A percentile compares a stretch with the other conserved stretches of the same genome.
phyloP scores from a whole-genome alignment of 495 filamentous ascomycete genomes.

The Penicillium fimorum region DNA sequence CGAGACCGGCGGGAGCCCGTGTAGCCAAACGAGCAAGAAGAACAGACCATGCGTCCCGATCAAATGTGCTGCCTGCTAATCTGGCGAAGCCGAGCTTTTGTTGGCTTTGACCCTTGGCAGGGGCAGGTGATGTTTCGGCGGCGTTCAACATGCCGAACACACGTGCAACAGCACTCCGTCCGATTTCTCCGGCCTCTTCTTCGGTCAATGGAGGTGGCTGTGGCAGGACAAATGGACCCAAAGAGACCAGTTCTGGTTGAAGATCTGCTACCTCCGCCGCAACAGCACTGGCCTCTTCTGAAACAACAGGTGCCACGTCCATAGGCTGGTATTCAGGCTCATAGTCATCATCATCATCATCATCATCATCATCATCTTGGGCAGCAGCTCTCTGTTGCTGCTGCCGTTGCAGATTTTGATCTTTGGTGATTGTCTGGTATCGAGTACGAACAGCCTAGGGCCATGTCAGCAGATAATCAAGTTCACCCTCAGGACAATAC shows the following conservation, averaged over 20 bases:
- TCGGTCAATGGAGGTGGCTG: conserved; percentile 70
- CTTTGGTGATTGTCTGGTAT: conserved; percentile 44
- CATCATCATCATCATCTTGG: conserved; percentile 86
- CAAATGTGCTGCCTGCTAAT: conserved; percentile 79
- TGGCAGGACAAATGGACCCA: conserved; percentile 74
- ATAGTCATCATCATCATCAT: conserved; percentile 89
- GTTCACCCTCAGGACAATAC: conserved; percentile 1
- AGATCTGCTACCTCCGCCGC: conserved; percentile 52
- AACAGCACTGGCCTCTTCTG: conserved; percentile 66
- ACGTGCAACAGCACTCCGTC: conserved; percentile 65
- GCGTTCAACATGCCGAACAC: conserved; percentile 74
- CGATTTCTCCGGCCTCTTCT: conserved; percentile 63
- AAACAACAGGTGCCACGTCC: conserved; percentile 69
- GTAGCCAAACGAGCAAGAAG: conserved; percentile 84
- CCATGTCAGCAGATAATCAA: conserved; percentile 22
- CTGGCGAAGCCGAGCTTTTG: conserved; percentile 67
- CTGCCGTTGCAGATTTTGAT: conserved; percentile 38
- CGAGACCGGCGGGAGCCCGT: conserved; percentile 66
- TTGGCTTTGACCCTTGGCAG: conserved; percentile 40
- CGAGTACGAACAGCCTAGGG: conserved; percentile 47
- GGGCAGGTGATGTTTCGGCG: conserved; percentile 62
- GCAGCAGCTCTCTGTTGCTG: conserved; percentile 43
- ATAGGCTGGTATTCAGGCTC: conserved; percentile 76
- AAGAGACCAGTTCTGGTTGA: conserved; percentile 54
- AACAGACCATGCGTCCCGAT: conserved; percentile 88